Percentiles rank a stretch among this genome's conserved stretches.
These are phyloP conservation scores for Quercus engelmannii DNA, from an alignment of 306 rosid genomes.

Conservation along the genomic window DNA sequence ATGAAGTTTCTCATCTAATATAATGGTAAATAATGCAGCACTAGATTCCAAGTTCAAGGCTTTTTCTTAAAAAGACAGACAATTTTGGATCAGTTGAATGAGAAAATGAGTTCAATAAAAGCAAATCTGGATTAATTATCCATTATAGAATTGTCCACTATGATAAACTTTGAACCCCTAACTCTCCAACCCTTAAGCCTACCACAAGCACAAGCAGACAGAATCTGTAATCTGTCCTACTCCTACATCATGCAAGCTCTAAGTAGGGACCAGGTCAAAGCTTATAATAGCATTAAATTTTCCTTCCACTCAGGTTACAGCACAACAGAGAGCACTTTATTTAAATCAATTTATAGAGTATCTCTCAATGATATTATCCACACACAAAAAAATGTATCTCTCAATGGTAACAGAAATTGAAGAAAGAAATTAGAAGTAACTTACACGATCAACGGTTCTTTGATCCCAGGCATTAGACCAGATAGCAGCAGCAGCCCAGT, in stretches of 20 bases:
- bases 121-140: too few species aligned
- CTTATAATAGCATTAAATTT: background rate
- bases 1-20: too few species aligned
- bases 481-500: conserved; percentile 90
- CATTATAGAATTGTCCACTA: too few species aligned
- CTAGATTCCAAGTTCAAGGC: too few species aligned
- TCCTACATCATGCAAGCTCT: background rate
- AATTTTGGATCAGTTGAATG: too few species aligned
- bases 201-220: too few species aligned
- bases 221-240: too few species aligned
- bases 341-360: background rate
- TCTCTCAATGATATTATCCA: background rate
- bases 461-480: conserved; percentile 93
- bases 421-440: conserved; percentile 29
- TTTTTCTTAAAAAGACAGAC: too few species aligned
- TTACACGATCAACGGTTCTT: conserved; percentile 86
- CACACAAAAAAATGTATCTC: background rate
- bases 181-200: too few species aligned
- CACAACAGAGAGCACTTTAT: background rate
- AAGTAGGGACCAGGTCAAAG: background rate
- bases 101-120: too few species aligned
- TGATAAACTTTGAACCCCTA: too few species aligned
- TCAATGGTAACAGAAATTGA: background rate
- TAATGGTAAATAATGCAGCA: too few species aligned
- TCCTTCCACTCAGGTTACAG: background rate